Evolutionary conservation across 768 basidiomycete species (phyloP), one percentile per base, ranked within the genome.

Genomic region (Boletus tylopilopsis): DNA sequence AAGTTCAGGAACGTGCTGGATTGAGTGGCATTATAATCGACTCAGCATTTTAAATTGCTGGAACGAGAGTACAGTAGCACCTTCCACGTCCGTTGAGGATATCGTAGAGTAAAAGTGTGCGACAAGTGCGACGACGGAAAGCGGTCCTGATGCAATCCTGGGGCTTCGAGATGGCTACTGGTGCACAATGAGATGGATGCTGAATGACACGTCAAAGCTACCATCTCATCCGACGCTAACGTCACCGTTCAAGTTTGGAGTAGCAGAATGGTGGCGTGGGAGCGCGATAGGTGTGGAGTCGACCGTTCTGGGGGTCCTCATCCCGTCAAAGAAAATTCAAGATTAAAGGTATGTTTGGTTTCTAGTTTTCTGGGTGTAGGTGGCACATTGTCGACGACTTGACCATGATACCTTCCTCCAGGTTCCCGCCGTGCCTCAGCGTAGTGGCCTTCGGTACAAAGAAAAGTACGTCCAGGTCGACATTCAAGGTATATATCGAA

Each of bases 371-470:
- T 25, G 23, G 24, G 35, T 36, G 36, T 40, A 36, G 33, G 23
- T 33, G 49, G 45, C 29, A 8, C 19, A 23, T 35, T n/a, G 15
- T 46, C 4, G 13, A 30, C n/a, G 47, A 15, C 23, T 7, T 36
- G 23, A 13, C 37, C 32, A 16, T 30, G n/a, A 41, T 21, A 15
- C 10, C 4, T 47, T 8, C 29, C 23, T 39, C 13, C 16, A 54
- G 63, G 47, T 47, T 19, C 58, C 58, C 22, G 42, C 41, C 15
- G 53, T 44, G 15, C 53, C 51, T 22, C 55, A 57, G 44, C 59
- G 57, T 19, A 41, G 53, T n/a, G 59, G 58, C 25, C 32, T 34
- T 19, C 57, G 66, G 33, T 69, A 66, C 57, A 68, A 68, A 25
- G 66, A 69, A 56, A 68, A 68, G 66, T 69, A 35, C 8, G 63